Base-by-base conservation (phyloP, 2,329 filamentous ascomycete species). In the Exophiala dermatitidis region DNA sequence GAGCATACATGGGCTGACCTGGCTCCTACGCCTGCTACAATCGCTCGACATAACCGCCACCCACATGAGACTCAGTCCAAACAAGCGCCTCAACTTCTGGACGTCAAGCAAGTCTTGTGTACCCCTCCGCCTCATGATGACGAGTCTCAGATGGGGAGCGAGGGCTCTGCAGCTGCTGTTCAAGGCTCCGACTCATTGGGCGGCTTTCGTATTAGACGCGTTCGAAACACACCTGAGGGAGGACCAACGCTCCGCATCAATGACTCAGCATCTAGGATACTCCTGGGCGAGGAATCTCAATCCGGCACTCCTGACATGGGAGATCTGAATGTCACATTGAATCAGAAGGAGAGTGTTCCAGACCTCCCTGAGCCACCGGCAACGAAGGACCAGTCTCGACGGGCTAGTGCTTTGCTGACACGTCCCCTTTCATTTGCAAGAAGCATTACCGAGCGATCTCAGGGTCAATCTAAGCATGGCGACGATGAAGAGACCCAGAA, bases 211-310 rank as follows among this genome's bases (percentile, higher is more conserved):
- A 34, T 62, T 34, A 56, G 53, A 26, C 52, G 46, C 26, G 40
- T 62, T 10, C 38, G 52, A 5, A 46, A 42, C 33, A 40, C 42
- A 5, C 31, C 44, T 12, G 47, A 46, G 5, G 46, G 52, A 12
- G 56, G 58, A 26, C 60, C 58, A 12, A 59, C 50, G n/a, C 50
- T 62, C 12, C 53, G 58, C 29, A 59, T 62, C 41, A 53, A 49
- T 2, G 60, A 62, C 37, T 59, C 56, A 36, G 60, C 60, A 12
- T 52, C 51, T 34, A 45, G 52, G 3, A 45, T 59, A n/a, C 49
- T 59, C 19, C 28, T 59, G 7, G 57, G 54, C 4, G n/a, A 43
- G 2, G 57, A 48, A 34, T 12, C 43, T 4, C 51, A 42, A 34
- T 31, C 19, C 26, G 29, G 32, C 4, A 1, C 29, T 31, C 6